These are phyloP conservation scores for Erythrophleum fordii DNA, from an alignment of 306 rosid genomes.

Conservation along the genomic window DNA sequence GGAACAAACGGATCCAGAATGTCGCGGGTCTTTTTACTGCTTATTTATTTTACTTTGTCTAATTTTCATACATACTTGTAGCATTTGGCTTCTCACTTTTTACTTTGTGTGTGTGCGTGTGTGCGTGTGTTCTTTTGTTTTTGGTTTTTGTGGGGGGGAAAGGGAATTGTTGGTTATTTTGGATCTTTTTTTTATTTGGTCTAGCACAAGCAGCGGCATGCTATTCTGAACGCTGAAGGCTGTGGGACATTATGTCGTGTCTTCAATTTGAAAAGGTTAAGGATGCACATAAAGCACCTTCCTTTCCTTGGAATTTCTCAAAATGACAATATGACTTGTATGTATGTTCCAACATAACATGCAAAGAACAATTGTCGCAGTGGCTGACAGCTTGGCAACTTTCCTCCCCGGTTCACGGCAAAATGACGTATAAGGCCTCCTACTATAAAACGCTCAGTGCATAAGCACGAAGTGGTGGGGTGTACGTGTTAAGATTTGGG, in stretches of 20 bases:
- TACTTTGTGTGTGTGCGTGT: no score
- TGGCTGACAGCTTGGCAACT: constrained; percentile 16
- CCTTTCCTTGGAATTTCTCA: neutral
- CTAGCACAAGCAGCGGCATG: neutral
- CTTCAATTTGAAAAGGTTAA: neutral
- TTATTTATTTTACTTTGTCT: neutral
- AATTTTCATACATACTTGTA: neutral
- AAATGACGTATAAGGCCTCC: neutral
- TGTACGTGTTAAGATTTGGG: neutral
- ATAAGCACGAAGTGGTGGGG: neutral
- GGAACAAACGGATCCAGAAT: constrained; percentile 37
- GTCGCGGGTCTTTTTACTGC: constrained; percentile 28
- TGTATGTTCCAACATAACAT: neutral
- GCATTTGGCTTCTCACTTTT: neutral
- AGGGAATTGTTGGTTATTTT: neutral
- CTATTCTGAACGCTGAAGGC: neutral
- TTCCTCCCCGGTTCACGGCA: neutral
- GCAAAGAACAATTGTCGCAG: constrained; percentile 9
- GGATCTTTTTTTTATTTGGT: neutral
- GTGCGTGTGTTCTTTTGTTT: no score
- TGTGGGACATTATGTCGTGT: neutral
- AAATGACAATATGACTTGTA: neutral
- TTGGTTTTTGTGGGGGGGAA: no score
- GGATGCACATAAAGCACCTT: neutral
- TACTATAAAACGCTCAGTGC: neutral